Evolutionary conservation across 805 yeast species (phyloP), one percentile per base, ranked within the genome.

Genomic region (Huiozyma naganishii): DNA sequence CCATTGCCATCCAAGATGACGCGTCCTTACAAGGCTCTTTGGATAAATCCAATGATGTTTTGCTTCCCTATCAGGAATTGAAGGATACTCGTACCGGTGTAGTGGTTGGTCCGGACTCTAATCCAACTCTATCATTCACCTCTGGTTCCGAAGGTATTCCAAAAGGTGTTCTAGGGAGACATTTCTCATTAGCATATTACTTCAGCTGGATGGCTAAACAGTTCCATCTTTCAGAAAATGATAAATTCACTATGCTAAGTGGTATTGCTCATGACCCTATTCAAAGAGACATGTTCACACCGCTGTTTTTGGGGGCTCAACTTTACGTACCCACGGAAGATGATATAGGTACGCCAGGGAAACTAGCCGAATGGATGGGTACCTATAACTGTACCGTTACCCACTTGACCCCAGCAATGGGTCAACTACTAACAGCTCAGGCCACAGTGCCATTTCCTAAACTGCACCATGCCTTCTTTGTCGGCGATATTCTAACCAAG

Each of bases 221-320:
- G 38, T 92, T 92, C 57, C 77, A 80, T 32, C 73, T 92, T 35
- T 73, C 83, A 36, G 82, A 75, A 43, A 73, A 79, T 32, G 98
- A 94, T 64, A 83, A 72, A 58, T 92, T 92, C 70, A 92, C 99
- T 17, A 92, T 92, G 99, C 74, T 92, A 48, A 84, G 95, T 7
- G 99, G 99, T 58, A 92, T 92, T 62, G 99, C 99, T 0, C 99
- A 92, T 63, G 99, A 92, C 66, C 99, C 99, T 9, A 90, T 92
- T 50, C 99, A 92, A 70, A 83, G 99, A 71, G 99, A 92, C 66
- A 92, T 92, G 83, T 92, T 92, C 65, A 92, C 99, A 6, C 99
- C 99, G 23, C 73, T 92, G 49, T 92, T 92, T 64, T 69, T 92
- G 50, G 99, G 99, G 51, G 98, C 98, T 13, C 84, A 81, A 53